phyloP scores from a whole-genome alignment of 768 basidiomycete genomes.

The Termitomyces sp. region DNA sequence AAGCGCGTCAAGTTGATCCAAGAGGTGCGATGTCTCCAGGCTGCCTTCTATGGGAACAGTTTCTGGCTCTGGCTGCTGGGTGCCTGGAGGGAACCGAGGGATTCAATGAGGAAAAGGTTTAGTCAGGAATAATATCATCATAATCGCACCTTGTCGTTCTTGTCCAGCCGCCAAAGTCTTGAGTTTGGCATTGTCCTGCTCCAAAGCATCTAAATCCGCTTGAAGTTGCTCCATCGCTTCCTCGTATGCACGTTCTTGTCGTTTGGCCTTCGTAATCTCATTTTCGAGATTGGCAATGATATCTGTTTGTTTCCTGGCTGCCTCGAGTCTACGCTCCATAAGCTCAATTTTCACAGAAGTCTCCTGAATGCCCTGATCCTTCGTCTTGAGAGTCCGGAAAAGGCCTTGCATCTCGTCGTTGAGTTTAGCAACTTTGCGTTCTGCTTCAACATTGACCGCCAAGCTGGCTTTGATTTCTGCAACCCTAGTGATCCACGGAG shows the following conservation, averaged over 20 bases:
- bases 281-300: slow-evolving; percentile 73
- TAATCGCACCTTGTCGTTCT: slow-evolving; percentile 62
- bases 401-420: slow-evolving; percentile 90
- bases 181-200: slow-evolving; percentile 84
- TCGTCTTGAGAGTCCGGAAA: slow-evolving; percentile 74
- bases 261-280: slow-evolving; percentile 73
- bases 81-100: slow-evolving; percentile 27
- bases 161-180: slow-evolving; percentile 60
- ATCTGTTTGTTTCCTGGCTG: slow-evolving; percentile 87
- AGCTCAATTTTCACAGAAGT: slow-evolving; percentile 88
- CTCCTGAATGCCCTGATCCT: slow-evolving; percentile 90
- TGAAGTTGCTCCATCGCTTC: slow-evolving; percentile 94
- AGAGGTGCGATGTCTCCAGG: slow-evolving; percentile 79
- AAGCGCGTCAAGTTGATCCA: slow-evolving; percentile 93
- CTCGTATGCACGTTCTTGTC: slow-evolving; percentile 86
- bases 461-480: slow-evolving; percentile 77
- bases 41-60: slow-evolving; percentile 68
- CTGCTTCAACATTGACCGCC: slow-evolving; percentile 88
- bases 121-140: not conserved
- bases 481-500: slow-evolving; percentile 84
- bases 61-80: slow-evolving; percentile 53
- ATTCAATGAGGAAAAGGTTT: not conserved
- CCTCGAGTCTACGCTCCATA: slow-evolving; percentile 90
- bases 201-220: slow-evolving; percentile 77
- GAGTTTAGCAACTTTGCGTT: slow-evolving; percentile 77